Base-by-base conservation (phyloP, 352 stramenopile species). In the Globisporangium splendens region DNA sequence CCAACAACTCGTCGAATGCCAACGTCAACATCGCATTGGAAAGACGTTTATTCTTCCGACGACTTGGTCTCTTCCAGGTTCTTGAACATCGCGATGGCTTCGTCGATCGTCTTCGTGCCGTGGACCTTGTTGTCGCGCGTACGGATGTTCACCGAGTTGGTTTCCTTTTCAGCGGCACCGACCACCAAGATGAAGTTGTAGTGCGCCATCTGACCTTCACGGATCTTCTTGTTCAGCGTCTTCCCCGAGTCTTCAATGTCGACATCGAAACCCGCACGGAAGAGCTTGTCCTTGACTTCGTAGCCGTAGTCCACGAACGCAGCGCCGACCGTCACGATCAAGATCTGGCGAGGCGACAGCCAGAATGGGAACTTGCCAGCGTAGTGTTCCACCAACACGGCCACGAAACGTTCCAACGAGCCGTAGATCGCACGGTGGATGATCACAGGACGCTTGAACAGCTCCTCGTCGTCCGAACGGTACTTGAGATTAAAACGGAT, bases 121-220 rank as follows among this genome's bases (percentile, higher is more conserved):
- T 96, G 78, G 20, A 97, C 86, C 65, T 96, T 88, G 71, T 98
- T 98, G 50, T 96, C 89, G 55, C 93, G 79, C 35, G 90, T 98
- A 67, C 96, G 89, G 51, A 99, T 97, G 68, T 97, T 97, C 13
- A 98, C 95, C 18, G 83, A 89, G 39, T 89, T 79, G 43, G 86
- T 88, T 54, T 92, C 82, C 28, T 94, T 74, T 64, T 99, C 97
- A 42, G 86, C 72, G 55, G 94, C 86, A 46, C 97, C 97, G 52
- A 99, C 96, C 20, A 99, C 94, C 35, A 99, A 77, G 60, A 99
- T 98, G 66, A 98, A 99, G 80, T 99, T 99, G 74, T 98, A 99
- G 70, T 99, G 96, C 13, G 88, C 91, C 58, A 98, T 72, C 75
- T 99, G 95, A 0, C 93, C 97, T 65, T 98, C 95, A 39, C 95